Conservation (phyloP, 805 yeast genomes). For the Ogataea methylovora region DNA sequence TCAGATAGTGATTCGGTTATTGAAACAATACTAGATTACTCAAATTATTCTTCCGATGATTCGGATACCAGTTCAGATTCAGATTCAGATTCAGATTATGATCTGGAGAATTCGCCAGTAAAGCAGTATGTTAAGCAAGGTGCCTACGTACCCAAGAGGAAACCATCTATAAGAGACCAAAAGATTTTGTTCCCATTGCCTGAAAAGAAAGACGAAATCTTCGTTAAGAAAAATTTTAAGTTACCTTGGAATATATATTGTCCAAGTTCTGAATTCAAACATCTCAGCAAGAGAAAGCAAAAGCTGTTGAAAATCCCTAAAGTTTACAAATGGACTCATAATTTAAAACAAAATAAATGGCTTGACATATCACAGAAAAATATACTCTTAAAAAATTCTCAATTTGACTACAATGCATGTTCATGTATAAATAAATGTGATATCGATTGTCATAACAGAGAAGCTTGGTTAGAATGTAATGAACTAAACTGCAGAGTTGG, state of each 20-base stretch:
- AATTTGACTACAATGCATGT: slow-evolving; percentile 9
- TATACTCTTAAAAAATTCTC: slow-evolving; percentile 1
- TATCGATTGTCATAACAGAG: slow-evolving; percentile 25
- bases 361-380: slow-evolving; percentile 1
- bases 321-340: slow-evolving; percentile 21
- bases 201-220: no score
- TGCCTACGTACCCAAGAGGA: no score
- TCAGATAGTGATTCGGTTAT: no score
- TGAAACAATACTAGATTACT: no score
- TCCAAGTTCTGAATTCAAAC: slow-evolving; percentile 13
- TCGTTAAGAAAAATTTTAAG: slow-evolving; percentile 12
- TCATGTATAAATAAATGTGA: slow-evolving; percentile 22
- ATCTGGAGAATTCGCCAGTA: no score
- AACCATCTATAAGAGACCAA: no score
- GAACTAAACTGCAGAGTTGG: slow-evolving; percentile 24
- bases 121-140: no score
- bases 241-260: slow-evolving; percentile 28
- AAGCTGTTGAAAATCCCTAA: slow-evolving; percentile 15
- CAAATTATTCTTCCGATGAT: no score
- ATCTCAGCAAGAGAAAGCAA: no score
- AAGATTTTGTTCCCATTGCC: no score
- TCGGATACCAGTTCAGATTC: no score
- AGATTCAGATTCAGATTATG: no score
- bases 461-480: slow-evolving; percentile 27
- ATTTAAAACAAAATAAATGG: slow-evolving; percentile 13